phyloP scores from a whole-genome alignment of 768 basidiomycete genomes.

The Serendipita sp. region DNA sequence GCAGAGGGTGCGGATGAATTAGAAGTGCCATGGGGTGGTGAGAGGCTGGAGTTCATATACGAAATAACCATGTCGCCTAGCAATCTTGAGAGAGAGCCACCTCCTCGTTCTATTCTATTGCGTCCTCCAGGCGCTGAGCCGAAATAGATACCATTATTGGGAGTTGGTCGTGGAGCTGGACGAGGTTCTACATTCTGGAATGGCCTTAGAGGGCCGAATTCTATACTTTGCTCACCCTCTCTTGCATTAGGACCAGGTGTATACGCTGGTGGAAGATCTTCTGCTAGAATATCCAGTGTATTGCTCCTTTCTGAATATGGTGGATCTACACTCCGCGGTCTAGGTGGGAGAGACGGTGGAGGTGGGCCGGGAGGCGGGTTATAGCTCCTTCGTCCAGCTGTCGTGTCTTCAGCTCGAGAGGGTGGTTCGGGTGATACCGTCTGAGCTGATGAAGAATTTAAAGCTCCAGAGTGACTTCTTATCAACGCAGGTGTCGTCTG shows the following conservation, averaged over 20 bases:
- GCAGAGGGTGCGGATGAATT: background rate
- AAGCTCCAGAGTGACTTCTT: background rate
- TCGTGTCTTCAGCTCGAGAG: background rate
- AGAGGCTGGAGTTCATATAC: background rate
- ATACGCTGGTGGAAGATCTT: slow-evolving; percentile 58
- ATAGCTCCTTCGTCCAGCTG: background rate
- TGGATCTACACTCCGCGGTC: background rate
- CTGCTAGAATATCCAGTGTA: slow-evolving; percentile 19
- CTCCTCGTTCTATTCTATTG: background rate
- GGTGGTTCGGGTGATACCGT: background rate
- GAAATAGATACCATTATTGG: background rate
- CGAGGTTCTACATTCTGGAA: slow-evolving; percentile 31
- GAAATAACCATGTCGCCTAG: background rate
- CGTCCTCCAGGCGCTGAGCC: background rate
- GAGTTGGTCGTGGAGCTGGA: background rate
- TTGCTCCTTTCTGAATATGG: background rate
- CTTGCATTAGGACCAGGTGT: slow-evolving; percentile 35
- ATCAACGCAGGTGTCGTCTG: background rate
- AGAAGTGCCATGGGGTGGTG: background rate
- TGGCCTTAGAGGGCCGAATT: slow-evolving; percentile 44
- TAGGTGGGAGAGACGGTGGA: background rate
- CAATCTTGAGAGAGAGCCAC: background rate
- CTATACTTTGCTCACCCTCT: slow-evolving; percentile 45
- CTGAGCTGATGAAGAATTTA: background rate
- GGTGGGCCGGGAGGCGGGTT: background rate